Conservation (phyloP, 2,329 filamentous ascomycete genomes). For the Colletotrichum truncatum region DNA sequence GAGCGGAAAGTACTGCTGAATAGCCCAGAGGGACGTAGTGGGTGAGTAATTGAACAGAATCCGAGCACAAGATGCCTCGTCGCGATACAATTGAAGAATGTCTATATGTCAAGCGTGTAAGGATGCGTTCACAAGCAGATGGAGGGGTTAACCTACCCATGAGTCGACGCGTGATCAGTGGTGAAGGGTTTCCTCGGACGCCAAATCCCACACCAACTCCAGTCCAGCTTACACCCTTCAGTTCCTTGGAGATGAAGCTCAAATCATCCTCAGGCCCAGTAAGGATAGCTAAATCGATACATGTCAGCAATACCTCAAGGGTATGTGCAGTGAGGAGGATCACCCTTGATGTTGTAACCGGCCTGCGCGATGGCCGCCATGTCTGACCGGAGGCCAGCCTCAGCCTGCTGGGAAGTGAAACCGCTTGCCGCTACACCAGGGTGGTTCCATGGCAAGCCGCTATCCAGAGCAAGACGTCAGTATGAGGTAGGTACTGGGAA, state of each 20-base stretch:
- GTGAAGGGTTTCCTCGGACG: slow-evolving; percentile 15
- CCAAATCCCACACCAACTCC: slow-evolving; percentile 24
- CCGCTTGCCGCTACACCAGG: slow-evolving; percentile 13
- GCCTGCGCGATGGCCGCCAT: slow-evolving; percentile 15
- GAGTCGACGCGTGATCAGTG: slow-evolving; percentile 12
- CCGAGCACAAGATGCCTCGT: slow-evolving; percentile 7
- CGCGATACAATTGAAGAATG: slow-evolving; percentile 17
- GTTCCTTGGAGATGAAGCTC: neutral
- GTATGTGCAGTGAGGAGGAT: neutral
- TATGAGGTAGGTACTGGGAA: too few species aligned
- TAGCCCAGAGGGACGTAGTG: slow-evolving; percentile 12
- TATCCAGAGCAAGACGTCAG: too few species aligned
- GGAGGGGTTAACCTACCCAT: neutral
- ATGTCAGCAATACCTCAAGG: neutral
- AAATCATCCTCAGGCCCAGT: slow-evolving; percentile 15
- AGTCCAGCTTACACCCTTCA: slow-evolving; percentile 16
- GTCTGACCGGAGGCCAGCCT: slow-evolving; percentile 18
- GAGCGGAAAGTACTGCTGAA: slow-evolving; percentile 21
- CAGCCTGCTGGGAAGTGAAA: slow-evolving; percentile 20
- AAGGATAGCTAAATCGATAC: neutral
- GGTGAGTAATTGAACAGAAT: slow-evolving; percentile 28
- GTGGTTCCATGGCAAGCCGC: slow-evolving; percentile 25
- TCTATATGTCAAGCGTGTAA: neutral
- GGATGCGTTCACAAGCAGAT: neutral
- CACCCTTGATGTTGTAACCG: slow-evolving; percentile 25